Evolutionary conservation across 768 basidiomycete genomes (phyloP).

Genomic region (Mycena olivaceomarginata): DNA sequence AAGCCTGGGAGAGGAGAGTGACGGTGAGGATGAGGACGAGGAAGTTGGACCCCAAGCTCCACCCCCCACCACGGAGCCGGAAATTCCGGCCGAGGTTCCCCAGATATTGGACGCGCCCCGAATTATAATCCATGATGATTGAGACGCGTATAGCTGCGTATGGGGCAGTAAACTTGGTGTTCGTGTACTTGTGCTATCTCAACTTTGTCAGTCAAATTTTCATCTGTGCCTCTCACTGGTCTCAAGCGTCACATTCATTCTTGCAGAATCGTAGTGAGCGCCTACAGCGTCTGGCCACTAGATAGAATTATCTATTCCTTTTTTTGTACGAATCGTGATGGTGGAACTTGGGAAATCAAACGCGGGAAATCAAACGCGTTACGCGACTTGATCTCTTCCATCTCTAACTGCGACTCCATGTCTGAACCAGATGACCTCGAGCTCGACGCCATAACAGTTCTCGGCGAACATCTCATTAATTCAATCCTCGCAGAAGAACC

Average conservation of each 20-base stretch:
- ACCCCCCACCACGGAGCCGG: slow-evolving; percentile 13
- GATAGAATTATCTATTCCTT: too few relatives aligned
- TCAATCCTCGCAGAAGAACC: slow-evolving; percentile 72
- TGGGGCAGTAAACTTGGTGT: too few relatives aligned
- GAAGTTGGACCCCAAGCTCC: slow-evolving; percentile 34
- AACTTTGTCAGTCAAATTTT: not conserved
- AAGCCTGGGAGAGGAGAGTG: slow-evolving; percentile 65
- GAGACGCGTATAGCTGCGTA: not conserved
- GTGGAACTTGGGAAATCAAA: too few relatives aligned
- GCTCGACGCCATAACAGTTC: slow-evolving; percentile 66
- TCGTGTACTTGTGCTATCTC: not conserved
- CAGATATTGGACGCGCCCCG: slow-evolving; percentile 57
- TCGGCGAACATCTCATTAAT: slow-evolving; percentile 77
- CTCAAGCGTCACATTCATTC: not conserved
- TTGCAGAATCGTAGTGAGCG: not conserved
- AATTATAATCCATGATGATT: slow-evolving; percentile 72
- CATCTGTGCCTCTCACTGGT: not conserved
- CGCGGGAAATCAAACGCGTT: too few relatives aligned
- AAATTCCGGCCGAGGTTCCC: slow-evolving; percentile 36
- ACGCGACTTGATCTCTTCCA: too few relatives aligned
- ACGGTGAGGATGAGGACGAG: slow-evolving; percentile 57
- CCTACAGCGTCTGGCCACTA: too few relatives aligned
- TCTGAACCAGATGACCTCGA: slow-evolving; percentile 51
- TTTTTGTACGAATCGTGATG: too few relatives aligned
- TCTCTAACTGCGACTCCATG: slow-evolving; percentile 13